A percentile compares a stretch with the other conserved stretches of the same genome.
These are phyloP conservation scores for Paspalum notatum DNA, from an alignment of 176 grass and related monocot species.

Conservation along the genomic window DNA sequence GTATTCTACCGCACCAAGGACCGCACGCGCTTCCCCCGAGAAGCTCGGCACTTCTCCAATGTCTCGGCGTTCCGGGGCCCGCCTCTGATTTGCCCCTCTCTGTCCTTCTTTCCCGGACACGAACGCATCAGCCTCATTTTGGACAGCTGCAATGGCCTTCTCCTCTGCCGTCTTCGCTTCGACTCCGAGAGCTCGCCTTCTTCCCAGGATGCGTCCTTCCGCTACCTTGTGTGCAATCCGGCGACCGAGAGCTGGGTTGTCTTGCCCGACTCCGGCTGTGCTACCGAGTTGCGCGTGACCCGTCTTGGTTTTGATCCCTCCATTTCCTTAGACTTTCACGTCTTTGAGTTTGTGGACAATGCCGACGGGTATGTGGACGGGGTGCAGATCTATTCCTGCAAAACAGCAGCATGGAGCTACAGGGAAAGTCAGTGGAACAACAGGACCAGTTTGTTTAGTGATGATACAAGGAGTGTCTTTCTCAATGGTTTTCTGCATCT, in stretches of 20 bases:
- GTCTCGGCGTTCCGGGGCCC: not conserved
- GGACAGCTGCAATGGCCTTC: conserved; percentile 32
- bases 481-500: conserved; percentile 1
- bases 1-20: not conserved
- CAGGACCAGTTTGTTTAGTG: no score
- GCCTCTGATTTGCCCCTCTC: not conserved
- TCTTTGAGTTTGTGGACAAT: not conserved
- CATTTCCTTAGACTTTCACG: not conserved
- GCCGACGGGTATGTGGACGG: not conserved
- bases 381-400: not conserved
- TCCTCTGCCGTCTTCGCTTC: conserved; percentile 4
- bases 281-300: not conserved
- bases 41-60: not conserved
- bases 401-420: not conserved
- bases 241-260: not conserved
- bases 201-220: no score
- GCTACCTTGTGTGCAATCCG: conserved; percentile 18
- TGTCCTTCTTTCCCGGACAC: not conserved
- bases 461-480: not conserved
- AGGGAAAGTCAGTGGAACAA: not conserved
- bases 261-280: not conserved
- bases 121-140: not conserved
- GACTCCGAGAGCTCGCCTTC: not conserved
- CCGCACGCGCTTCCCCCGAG: not conserved
- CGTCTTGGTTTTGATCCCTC: not conserved